These are phyloP conservation scores for Phyllosticta citribraziliensis DNA, from an alignment of 2,329 filamentous ascomycete genomes.

Conservation along the genomic window DNA sequence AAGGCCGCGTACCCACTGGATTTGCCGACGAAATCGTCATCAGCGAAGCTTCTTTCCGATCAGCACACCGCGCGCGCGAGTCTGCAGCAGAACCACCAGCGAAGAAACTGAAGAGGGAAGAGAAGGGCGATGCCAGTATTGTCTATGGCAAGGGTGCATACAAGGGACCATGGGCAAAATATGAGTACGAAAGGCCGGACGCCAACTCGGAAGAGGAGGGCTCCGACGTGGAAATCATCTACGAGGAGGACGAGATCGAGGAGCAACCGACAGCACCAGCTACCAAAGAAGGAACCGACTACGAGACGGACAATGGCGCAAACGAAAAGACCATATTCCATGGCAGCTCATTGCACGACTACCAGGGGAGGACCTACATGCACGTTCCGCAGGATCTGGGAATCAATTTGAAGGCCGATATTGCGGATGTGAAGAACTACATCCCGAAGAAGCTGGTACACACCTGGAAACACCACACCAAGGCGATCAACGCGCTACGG, in stretches of 20 bases:
- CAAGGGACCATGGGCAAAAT: slow-evolving; percentile 89
- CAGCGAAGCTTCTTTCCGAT: slow-evolving; percentile 82
- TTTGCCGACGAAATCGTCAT: slow-evolving; percentile 80
- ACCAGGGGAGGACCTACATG: slow-evolving; percentile 95
- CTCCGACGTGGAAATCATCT: slow-evolving; percentile 62
- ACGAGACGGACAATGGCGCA: slow-evolving; percentile 34
- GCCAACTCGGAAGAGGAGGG: slow-evolving; percentile 54
- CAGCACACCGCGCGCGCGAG: slow-evolving; percentile 73
- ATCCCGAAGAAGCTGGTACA: slow-evolving; percentile 91
- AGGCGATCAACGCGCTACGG: slow-evolving; percentile 76
- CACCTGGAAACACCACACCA: slow-evolving; percentile 71
- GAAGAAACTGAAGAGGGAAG: slow-evolving; percentile 74
- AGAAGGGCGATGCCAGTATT: slow-evolving; percentile 72
- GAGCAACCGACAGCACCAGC: slow-evolving; percentile 51
- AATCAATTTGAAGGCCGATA: slow-evolving; percentile 59
- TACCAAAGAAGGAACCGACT: slow-evolving; percentile 47
- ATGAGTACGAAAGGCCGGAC: slow-evolving; percentile 62
- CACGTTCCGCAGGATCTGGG: slow-evolving; percentile 64
- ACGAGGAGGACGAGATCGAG: slow-evolving; percentile 63
- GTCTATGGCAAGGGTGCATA: slow-evolving; percentile 84
- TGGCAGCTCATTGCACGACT: slow-evolving; percentile 74
- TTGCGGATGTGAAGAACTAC: slow-evolving; percentile 74
- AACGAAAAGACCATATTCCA: slow-evolving; percentile 80
- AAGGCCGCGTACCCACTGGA: slow-evolving; percentile 54
- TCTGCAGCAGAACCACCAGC: slow-evolving; percentile 45